Percentiles rank a stretch among this genome's conserved stretches.
phyloP scores from a whole-genome alignment of 768 basidiomycete species.

The Xanthoconium stramineum region DNA sequence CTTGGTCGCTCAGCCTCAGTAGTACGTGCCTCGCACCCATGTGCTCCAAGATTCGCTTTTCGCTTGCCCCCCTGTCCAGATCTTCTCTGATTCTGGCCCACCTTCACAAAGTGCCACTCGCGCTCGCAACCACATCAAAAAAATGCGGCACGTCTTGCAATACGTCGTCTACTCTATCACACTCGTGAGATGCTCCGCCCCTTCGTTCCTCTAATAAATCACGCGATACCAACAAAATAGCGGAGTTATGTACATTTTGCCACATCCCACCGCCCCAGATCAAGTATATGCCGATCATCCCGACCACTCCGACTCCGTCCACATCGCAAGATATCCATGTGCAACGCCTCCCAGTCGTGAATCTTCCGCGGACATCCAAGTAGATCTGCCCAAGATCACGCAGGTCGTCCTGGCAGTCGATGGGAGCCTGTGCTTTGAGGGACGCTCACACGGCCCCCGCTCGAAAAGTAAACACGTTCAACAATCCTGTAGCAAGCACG shows the following conservation, averaged over 20 bases:
- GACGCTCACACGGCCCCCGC: constrained; percentile 3
- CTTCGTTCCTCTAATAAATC: constrained; percentile 4
- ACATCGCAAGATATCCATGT: constrained; percentile 33
- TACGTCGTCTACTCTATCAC: constrained; percentile 6
- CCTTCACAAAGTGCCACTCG: constrained; percentile 15
- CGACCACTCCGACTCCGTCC: constrained; percentile 28
- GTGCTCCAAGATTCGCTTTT: constrained; percentile 30
- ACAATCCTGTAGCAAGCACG: neutral
- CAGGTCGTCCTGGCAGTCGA: constrained; percentile 20
- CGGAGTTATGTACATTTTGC: constrained; percentile 17
- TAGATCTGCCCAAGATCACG: constrained; percentile 25
- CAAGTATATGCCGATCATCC: constrained; percentile 22
- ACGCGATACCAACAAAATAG: constrained; percentile 14
- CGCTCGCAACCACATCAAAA: constrained; percentile 1
- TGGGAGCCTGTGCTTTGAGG: constrained; percentile 7
- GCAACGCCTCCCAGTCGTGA: constrained; percentile 25
- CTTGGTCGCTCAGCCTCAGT: constrained; percentile 14
- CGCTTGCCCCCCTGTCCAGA: constrained; percentile 12
- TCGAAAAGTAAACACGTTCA: constrained; percentile 21
- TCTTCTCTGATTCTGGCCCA: constrained; percentile 25
- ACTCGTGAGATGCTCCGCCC: neutral
- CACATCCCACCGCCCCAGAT: constrained; percentile 24
- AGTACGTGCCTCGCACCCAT: constrained; percentile 24
- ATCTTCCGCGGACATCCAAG: constrained; percentile 32
- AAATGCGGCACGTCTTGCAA: neutral